Evolutionary conservation across 192 early-diverging fungal genomes (phyloP), one percentile per base, ranked within the genome.

Genomic region (Linnemannia exigua): DNA sequence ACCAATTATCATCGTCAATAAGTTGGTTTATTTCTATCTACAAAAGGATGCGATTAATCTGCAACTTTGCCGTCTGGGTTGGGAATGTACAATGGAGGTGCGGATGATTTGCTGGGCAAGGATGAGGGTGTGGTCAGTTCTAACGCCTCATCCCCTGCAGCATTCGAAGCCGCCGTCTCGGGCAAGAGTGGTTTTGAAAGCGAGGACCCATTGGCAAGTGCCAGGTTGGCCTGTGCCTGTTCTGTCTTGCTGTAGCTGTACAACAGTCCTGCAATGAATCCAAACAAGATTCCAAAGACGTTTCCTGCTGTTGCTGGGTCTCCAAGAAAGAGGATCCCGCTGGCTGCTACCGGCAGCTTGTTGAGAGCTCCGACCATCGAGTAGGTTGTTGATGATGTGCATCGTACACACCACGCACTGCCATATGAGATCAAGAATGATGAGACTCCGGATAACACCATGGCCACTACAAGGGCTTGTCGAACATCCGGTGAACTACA

Each of bases 321-420:
- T 66, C 93, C 93, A 90, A 99, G 97, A 90, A 97, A 98, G 22
- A 99, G 61, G 91, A 99, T 98, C 48, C 97, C 97, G 74, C 95
- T 95, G 41, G 98, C 88, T 12, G 97, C 96, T 79, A 99, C 96
- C 19, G 98, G 98, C 47, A 99, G 90, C 80, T 99, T 99, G 89
- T 99, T 99, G 69, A 99, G 93, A 9, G 98, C 97, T 16, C 98
- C 98, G 48, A 97, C 96, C 98, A 99, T 99, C 33, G 92, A 93
- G 82, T 95, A 96, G 0, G 95, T 96, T 54, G 95, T 96, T 38
- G 93, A 94, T 7, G 90, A 92, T 35, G 94, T 89, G 12, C 94
- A 91, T 36, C 95, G 90, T 35, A 96, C 91, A 83, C 95, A 95
- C 95, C 95, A 96, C 77, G 94, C 93, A 87, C 92, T 92, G 9